Evolutionary conservation across 441 rosid genomes (phyloP).

Genomic region (Populus trichocarpa): DNA sequence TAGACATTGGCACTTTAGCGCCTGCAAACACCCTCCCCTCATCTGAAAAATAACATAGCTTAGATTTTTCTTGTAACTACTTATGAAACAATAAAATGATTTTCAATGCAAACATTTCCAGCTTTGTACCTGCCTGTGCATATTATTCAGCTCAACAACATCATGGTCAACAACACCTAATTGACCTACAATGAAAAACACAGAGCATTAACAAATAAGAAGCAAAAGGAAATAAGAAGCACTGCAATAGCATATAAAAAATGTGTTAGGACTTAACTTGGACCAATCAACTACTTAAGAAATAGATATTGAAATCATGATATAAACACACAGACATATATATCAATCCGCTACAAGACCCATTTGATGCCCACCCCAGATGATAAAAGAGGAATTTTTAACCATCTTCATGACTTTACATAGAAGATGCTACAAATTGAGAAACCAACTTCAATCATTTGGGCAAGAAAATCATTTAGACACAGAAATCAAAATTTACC

Average conservation of each 20-base stretch:
- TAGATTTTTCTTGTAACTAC: neutral
- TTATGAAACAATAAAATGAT: neutral
- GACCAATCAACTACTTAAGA: neutral
- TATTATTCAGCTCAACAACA: constrained; percentile 88
- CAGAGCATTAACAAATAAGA: neutral
- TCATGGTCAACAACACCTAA: constrained; percentile 94
- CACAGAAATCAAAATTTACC: neutral
- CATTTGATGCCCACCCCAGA: neutral
- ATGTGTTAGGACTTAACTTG: neutral
- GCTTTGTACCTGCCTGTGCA: constrained; percentile 89
- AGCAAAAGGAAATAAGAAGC: neutral
- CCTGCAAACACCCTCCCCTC: neutral
- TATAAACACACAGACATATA: no score
- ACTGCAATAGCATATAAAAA: neutral
- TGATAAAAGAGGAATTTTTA: neutral
- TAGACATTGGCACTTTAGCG: neutral
- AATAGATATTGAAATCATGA: neutral
- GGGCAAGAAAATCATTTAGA: neutral
- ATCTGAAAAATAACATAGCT: neutral
- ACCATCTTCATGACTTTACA: neutral
- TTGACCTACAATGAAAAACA: constrained; percentile 45
- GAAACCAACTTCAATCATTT: neutral
- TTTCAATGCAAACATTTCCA: neutral
- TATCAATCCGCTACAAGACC: neutral
- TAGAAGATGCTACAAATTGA: neutral